Conservation (phyloP, 2,329 filamentous ascomycete genomes). For the Lojkania enalia region DNA sequence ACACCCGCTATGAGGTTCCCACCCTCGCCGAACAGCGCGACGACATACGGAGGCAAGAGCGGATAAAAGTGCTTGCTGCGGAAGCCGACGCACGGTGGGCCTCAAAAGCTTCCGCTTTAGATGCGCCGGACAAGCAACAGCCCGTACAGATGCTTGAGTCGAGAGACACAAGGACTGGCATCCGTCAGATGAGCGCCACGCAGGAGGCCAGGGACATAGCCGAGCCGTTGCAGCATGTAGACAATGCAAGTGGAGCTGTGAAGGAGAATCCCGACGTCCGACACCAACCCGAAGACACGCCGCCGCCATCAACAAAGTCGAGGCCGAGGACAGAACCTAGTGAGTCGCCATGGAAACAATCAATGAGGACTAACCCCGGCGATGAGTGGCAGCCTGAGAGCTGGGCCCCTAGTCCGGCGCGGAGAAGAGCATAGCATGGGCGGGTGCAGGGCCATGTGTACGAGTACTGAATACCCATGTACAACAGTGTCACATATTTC, state of each 20-base stretch:
- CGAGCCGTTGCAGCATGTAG: slow-evolving; percentile 14
- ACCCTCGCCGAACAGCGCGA: slow-evolving; percentile 61
- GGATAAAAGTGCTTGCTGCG: slow-evolving; percentile 62
- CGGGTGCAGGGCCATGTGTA: slow-evolving; percentile 31
- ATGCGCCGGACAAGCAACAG: slow-evolving; percentile 57
- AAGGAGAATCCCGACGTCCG: too few species aligned
- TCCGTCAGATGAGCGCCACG: slow-evolving; percentile 36
- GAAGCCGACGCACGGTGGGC: slow-evolving; percentile 66
- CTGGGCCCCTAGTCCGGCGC: slow-evolving; percentile 49
- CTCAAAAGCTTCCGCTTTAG: slow-evolving; percentile 61
- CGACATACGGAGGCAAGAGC: slow-evolving; percentile 60
- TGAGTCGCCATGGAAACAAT: slow-evolving; percentile 48
- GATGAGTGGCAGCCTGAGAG: slow-evolving; percentile 53
- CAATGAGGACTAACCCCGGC: slow-evolving; percentile 43
- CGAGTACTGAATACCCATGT: neutral
- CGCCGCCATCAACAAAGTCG: slow-evolving; percentile 23
- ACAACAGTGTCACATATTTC: slow-evolving; percentile 1
- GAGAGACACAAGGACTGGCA: slow-evolving; percentile 47
- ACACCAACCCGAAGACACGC: slow-evolving; percentile 11
- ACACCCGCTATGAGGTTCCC: slow-evolving; percentile 61
- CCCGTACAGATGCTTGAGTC: slow-evolving; percentile 51
- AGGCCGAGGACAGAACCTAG: slow-evolving; percentile 34
- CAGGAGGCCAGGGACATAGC: slow-evolving; percentile 36
- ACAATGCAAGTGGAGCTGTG: neutral
- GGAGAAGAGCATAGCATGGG: neutral